Evolutionary conservation across 169 alveolate genomes (phyloP), one percentile per base, ranked within the genome.

Genomic region (Neospora caninum): DNA sequence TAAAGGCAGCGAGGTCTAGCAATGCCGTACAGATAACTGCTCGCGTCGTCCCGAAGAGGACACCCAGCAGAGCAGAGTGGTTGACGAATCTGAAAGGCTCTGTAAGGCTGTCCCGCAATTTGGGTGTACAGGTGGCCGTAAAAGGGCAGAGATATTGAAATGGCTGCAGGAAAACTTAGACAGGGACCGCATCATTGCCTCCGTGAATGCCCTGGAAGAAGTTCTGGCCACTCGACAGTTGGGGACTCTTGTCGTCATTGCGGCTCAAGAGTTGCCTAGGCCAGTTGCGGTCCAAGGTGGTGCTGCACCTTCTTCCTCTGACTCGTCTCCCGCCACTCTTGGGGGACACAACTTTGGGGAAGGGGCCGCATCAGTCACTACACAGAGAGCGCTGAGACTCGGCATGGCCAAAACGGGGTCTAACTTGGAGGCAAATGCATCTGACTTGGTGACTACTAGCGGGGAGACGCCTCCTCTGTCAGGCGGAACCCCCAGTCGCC

Each of bases 131-230:
- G 94, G 94, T 49, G 94, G 94, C 69, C 58, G 94, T 25, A 54
- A 88, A 29, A 58, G 94, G 78, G 88, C 94, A 0, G 92, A 92
- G 78, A 92, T 92, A 0, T 42, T 92, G 41, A 45, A 53, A 2
- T 92, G 94, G 94, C 92, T 92, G 31, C 88, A 92, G 53, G 87
- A 82, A 83, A 80, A 64, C 53, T 49, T 92, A 54, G 49, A 82
- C 73, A 16, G 92, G 27, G 94, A 83, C 10, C 89, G 89, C 16
- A 82, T 42, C 67, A 42, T 82, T 18, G 31, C 67, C 20, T 41
- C 67, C 89, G 67, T 82, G n/a, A 42, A 42, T 43, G 54, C 89
- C 2, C 89, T 82, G 67, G 89, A 82, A 82, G 89, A 82, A 34
- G 67, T 82, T 16, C 89, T 82, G 4, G 89, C 67, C 64, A 82